Base-by-base conservation (phyloP, 208 protist species). In the Wallacemonas sp. region DNA sequence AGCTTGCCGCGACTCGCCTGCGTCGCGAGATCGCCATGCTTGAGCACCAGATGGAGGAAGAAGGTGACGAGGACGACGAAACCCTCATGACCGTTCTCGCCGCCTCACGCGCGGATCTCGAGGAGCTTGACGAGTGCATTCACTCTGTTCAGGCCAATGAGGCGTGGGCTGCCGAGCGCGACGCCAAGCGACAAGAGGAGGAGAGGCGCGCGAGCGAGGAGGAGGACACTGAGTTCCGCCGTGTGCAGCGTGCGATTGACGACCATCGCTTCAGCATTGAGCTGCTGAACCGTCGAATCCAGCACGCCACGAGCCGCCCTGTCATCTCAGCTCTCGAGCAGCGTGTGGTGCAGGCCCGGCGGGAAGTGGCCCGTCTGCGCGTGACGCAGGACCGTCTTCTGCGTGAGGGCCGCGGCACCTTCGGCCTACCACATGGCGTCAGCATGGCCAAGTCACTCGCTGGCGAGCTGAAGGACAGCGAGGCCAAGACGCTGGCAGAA, bases 1-100 rank as follows among this genome's bases (percentile, higher is more conserved):
- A 90, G 52, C 78, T 93, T 39, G 90, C 80, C 12, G 87, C 87
- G 19, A 62, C 76, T 26, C 87, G 90, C n/a, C 77, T 96, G 24
- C 87, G 87, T 17, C 73, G 74, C 33, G 90, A 96, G 67, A 92
- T 96, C 46, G 71, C 74, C 10, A 72, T 80, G 12, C 76, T 96
- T 39, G 90, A 96, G 77, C 46, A 66, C 22, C 87, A 96, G 65
- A 96, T 96, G 89, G 89, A 94, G 74, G 66, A 48, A 15, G 55
- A 70, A 41, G 87, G 81, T 45, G 83, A 90, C 48, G 90, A 96
- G 70, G 85, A 96, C 63, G 90, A 96, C 54, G 87, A 92, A 75
- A 96, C 90, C n/a, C 78, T 96, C n/a, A 96, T 96, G 90, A 76
- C 87, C n/a, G 90, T 93, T 6, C 77, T 96, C n/a, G 90, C 90